These are phyloP conservation scores for Magnaporthiopsis rhizophila DNA, from an alignment of 2,329 filamentous ascomycete species.

Conservation along the genomic window DNA sequence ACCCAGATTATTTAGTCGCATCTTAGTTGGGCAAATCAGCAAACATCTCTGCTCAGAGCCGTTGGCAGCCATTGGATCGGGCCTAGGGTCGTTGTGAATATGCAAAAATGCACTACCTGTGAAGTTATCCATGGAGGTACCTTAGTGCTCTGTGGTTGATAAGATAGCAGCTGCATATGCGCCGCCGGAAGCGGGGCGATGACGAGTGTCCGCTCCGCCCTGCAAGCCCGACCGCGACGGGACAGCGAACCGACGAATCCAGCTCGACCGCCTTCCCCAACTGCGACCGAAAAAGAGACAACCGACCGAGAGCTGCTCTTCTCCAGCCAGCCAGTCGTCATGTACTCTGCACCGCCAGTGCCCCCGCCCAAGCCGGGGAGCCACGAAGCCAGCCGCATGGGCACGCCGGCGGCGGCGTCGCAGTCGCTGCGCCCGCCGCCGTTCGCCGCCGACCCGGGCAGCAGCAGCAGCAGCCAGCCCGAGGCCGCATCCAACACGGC, in stretches of 20 bases:
- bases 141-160: not conserved
- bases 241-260: not conserved
- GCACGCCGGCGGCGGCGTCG: constrained; percentile 48
- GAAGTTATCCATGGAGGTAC: too few species aligned
- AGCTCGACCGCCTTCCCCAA: not conserved
- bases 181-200: too few species aligned
- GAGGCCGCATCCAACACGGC: constrained; percentile 16
- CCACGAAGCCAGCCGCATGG: constrained; percentile 59
- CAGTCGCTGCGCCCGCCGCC: constrained; percentile 36
- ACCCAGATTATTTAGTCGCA: not conserved
- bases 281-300: too few species aligned
- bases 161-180: not conserved
- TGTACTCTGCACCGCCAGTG: constrained; percentile 52
- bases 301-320: too few species aligned
- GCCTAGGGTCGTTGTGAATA: not conserved
- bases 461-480: constrained; percentile 12
- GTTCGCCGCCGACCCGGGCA: constrained; percentile 19
- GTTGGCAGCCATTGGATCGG: not conserved
- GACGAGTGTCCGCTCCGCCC: not conserved
- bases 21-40: not conserved
- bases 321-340: constrained; percentile 12
- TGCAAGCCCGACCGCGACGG: not conserved
- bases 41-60: not conserved
- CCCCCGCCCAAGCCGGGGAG: constrained; percentile 66
- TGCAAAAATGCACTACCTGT: too few species aligned